These are phyloP conservation scores for Macadamia tetraphylla DNA, from an alignment of 164 flowering plant genomes.

Conservation along the genomic window DNA sequence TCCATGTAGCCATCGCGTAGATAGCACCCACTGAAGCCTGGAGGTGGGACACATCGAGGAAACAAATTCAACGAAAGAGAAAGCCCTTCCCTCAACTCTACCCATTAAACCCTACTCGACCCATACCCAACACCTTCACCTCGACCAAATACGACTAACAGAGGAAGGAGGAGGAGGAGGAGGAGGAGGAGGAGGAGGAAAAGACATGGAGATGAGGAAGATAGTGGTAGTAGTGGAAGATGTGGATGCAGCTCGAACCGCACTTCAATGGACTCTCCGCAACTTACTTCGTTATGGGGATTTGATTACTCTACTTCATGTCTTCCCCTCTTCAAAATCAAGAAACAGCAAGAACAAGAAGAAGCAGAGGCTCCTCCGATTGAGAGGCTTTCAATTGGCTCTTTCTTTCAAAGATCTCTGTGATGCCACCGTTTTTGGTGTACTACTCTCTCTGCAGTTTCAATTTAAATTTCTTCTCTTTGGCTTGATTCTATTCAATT, in stretches of 20 bases:
- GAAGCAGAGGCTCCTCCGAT: constrained; percentile 44
- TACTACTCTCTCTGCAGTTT: constrained; percentile 4
- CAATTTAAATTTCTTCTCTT: neutral
- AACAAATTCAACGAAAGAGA: too few species aligned
- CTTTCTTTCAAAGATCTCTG: constrained; percentile 82
- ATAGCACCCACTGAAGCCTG: too few species aligned
- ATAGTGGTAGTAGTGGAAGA: constrained; percentile 88
- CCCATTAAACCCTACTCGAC: too few species aligned
- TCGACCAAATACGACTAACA: too few species aligned
- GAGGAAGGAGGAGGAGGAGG: neutral
- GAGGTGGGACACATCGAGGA: too few species aligned
- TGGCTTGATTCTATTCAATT: neutral
- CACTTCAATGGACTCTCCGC: constrained; percentile 75
- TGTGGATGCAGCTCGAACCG: constrained; percentile 66
- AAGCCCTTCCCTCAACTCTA: too few species aligned
- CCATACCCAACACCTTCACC: too few species aligned
- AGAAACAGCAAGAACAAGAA: constrained; percentile 40
- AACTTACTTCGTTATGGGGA: constrained; percentile 69
- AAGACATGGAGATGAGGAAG: constrained; percentile 36
- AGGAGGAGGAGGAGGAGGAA: constrained; percentile 12
- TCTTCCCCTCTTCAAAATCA: constrained; percentile 40
- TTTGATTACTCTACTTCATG: constrained; percentile 69
- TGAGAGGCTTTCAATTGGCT: constrained; percentile 77
- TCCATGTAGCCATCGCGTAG: too few species aligned
- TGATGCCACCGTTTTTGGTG: constrained; percentile 41